phyloP scores from a whole-genome alignment of 768 basidiomycete species.

The Kwoniella sp. region DNA sequence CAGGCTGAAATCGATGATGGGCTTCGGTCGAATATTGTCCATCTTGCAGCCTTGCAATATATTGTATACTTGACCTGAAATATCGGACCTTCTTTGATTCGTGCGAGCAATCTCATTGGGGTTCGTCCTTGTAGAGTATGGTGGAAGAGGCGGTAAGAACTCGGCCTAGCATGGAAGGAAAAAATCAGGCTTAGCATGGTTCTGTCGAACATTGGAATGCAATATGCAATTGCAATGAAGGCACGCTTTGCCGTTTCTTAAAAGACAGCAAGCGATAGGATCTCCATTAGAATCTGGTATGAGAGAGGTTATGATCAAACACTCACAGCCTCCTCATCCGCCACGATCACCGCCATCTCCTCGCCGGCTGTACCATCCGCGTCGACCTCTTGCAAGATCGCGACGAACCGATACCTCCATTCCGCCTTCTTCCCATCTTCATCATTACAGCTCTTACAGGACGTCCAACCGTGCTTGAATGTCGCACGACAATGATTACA shows the following conservation, averaged over 20 bases:
- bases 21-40: slow-evolving; percentile 32
- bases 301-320: no score
- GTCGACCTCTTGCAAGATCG: slow-evolving; percentile 23
- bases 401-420: slow-evolving; percentile 41
- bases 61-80: slow-evolving; percentile 14
- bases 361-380: background rate
- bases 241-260: no score
- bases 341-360: slow-evolving; percentile 30
- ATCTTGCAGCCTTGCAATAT: slow-evolving; percentile 36
- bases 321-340: slow-evolving; percentile 39
- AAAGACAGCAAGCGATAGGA: no score
- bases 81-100: slow-evolving; percentile 7
- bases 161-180: slow-evolving; percentile 5
- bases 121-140: slow-evolving; percentile 17
- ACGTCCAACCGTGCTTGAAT: slow-evolving; percentile 24
- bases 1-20: slow-evolving; percentile 36
- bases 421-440: slow-evolving; percentile 23
- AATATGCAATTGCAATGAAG: no score
- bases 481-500: slow-evolving; percentile 29
- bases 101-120: slow-evolving; percentile 33
- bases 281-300: no score
- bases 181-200: background rate
- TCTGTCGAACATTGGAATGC: no score
- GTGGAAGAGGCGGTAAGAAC: slow-evolving; percentile 43
- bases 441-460: slow-evolving; percentile 42